Base-by-base conservation (phyloP, 2,329 filamentous ascomycete genomes). In the Colletotrichum cordylinicola region DNA sequence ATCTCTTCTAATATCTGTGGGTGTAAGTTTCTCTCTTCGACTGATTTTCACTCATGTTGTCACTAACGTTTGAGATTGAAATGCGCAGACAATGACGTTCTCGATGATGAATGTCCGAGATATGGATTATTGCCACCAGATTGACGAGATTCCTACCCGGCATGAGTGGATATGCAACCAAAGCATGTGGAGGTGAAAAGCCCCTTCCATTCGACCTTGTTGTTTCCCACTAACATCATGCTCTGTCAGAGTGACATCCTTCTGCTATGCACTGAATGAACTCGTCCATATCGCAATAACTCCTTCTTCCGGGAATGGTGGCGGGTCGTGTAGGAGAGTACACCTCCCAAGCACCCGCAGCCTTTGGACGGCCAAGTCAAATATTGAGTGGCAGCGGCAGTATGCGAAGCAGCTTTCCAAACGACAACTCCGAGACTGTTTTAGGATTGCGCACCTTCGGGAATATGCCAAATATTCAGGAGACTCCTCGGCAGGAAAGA, bases 31-130 rank as follows among this genome's bases (percentile, higher is more conserved):
- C 6, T 33, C 29, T 15, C 10, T 61, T 8, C 0, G 35, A n/a
- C 2, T 1, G 7, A 24, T n/a, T 4, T 10, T 31, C 18, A 24
- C 0, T 4, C 3, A n/a, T 43, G 9, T 31, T 35, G 16, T n/a
- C 24, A 60, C 29, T 31, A n/a, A 31, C 4, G 18, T 15, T n/a
- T 15, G 16, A 8, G 0, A 61, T 33, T 6, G 0, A 21, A 33
- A 31, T 3, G 6, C 10, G 18, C 27, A 61, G 58, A 61, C 58
- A 8, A 15, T 61, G 58, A 33, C 58, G 2, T 61, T 31, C 29
- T 31, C 58, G 18, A 61, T 61, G 58, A n/a, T 61, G 24, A n/a
- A 31, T 1, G 18, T 61, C 12, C 18, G 27, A 31, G 29, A 61
- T 9, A n/a, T n/a, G 29, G 18, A 31, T 8, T 33, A 35, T 5